phyloP scores from a whole-genome alignment of 345 rosid genomes.

The Aurinia saxatilis region DNA sequence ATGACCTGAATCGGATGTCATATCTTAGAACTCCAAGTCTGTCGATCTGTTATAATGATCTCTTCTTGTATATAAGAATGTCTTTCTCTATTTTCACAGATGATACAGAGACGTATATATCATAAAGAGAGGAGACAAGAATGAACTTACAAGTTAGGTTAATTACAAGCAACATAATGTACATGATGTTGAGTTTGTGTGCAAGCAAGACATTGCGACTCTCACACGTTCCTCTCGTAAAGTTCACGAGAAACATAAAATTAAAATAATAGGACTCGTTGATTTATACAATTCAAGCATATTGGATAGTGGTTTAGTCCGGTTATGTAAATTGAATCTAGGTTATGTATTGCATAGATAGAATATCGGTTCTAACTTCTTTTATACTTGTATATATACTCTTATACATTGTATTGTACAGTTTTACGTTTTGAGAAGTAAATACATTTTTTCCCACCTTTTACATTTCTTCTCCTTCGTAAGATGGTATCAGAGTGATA shows the following conservation, averaged over 20 bases:
- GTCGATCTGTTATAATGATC: background rate
- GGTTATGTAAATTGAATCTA: no score
- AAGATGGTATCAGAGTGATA: no score
- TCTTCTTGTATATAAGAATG: conserved; percentile 19
- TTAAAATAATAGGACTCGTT: background rate
- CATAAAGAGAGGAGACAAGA: conserved; percentile 7
- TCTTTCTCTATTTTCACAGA: background rate
- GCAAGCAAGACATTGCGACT: conserved; percentile 42
- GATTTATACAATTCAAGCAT: background rate
- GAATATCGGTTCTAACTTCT: no score
- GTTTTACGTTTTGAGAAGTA: no score
- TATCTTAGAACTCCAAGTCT: conserved; percentile 3
- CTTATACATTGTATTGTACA: no score
- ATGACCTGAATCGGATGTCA: no score
- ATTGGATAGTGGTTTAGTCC: no score
- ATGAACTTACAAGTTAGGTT: conserved; percentile 9
- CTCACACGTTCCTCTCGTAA: conserved; percentile 24
- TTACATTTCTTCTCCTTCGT: no score
- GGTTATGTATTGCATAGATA: no score
- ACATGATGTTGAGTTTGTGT: conserved; percentile 50
- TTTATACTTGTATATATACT: no score
- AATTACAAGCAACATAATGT: conserved; percentile 9
- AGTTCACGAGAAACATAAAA: no score
- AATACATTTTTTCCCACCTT: no score
- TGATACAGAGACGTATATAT: background rate